These are phyloP conservation scores for Candida hispaniensis DNA, from an alignment of 805 yeast genomes.

Conservation along the genomic window DNA sequence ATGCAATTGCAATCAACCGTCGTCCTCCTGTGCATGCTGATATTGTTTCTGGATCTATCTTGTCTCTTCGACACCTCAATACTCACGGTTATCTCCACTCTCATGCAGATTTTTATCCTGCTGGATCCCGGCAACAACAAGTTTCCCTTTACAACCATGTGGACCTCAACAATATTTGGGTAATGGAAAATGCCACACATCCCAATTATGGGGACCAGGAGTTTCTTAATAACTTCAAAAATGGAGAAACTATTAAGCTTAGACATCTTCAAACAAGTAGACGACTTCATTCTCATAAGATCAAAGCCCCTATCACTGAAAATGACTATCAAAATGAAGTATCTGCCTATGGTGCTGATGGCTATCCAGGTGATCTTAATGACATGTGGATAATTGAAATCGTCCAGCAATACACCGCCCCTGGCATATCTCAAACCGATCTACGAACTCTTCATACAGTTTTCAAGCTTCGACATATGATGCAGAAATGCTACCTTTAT, in stretches of 20 bases:
- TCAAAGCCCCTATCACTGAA: constrained; percentile 21
- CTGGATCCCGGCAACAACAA: constrained; percentile 53
- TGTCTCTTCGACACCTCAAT: constrained; percentile 50
- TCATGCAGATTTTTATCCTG: constrained; percentile 41
- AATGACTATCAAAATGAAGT: constrained; percentile 23
- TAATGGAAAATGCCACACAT: constrained; percentile 35
- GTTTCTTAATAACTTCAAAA: constrained; percentile 28
- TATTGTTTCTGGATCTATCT: constrained; percentile 51
- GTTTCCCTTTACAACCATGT: constrained; percentile 49
- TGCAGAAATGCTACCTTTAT: constrained; percentile 48
- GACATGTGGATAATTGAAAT: constrained; percentile 49
- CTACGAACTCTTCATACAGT: constrained; percentile 41
- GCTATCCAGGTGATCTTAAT: constrained; percentile 43
- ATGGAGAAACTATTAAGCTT: constrained; percentile 34
- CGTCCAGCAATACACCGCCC: constrained; percentile 27
- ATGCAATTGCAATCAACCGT: constrained; percentile 32
- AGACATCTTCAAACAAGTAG: constrained; percentile 33
- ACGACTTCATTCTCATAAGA: constrained; percentile 21
- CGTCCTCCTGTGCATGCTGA: constrained; percentile 36
- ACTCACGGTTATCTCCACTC: constrained; percentile 63
- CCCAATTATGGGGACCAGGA: constrained; percentile 26
- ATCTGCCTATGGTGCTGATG: constrained; percentile 41
- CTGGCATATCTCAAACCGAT: constrained; percentile 25
- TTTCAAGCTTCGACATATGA: constrained; percentile 47
- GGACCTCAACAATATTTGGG: constrained; percentile 57